Conservation (phyloP, 352 stramenopile species). For the Phytophthora gonapodyides region DNA sequence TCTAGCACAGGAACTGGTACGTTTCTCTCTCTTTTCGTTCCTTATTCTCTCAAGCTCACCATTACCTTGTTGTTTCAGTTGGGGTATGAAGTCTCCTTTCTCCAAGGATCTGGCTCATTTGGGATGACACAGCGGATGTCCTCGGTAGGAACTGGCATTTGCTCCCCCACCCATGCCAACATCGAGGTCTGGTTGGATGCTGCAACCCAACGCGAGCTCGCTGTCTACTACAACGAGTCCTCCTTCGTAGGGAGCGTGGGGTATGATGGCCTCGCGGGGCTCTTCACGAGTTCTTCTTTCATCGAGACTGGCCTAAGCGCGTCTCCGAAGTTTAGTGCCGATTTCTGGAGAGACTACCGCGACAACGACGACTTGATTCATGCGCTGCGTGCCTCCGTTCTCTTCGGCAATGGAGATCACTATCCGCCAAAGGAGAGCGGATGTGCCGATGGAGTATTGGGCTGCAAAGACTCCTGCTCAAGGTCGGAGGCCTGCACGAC, state of each 20-base stretch:
- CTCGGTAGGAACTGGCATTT: slow-evolving; percentile 31
- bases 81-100: slow-evolving; percentile 50
- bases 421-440: slow-evolving; percentile 32
- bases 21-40: not conserved
- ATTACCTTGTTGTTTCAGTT: slow-evolving; percentile 20
- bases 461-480: slow-evolving; percentile 50
- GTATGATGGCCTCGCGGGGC: slow-evolving; percentile 40
- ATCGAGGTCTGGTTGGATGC: slow-evolving; percentile 32
- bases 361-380: slow-evolving; percentile 36
- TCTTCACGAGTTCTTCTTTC: slow-evolving; percentile 49
- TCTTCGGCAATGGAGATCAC: slow-evolving; percentile 29
- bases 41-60: not conserved
- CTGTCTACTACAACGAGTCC: slow-evolving; percentile 38
- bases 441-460: slow-evolving; percentile 37
- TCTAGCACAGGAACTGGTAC: slow-evolving; percentile 46
- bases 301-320: slow-evolving; percentile 37
- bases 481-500: slow-evolving; percentile 47
- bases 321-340: slow-evolving; percentile 34
- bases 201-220: slow-evolving; percentile 13
- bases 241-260: slow-evolving; percentile 43
- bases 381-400: slow-evolving; percentile 24
- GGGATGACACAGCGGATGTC: slow-evolving; percentile 50
- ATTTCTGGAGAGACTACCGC: slow-evolving; percentile 60
- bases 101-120: slow-evolving; percentile 15
- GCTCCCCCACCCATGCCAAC: slow-evolving; percentile 36